Evolutionary conservation across 106 monocot genomes (phyloP).

Genomic region (Gastrodia elata): DNA sequence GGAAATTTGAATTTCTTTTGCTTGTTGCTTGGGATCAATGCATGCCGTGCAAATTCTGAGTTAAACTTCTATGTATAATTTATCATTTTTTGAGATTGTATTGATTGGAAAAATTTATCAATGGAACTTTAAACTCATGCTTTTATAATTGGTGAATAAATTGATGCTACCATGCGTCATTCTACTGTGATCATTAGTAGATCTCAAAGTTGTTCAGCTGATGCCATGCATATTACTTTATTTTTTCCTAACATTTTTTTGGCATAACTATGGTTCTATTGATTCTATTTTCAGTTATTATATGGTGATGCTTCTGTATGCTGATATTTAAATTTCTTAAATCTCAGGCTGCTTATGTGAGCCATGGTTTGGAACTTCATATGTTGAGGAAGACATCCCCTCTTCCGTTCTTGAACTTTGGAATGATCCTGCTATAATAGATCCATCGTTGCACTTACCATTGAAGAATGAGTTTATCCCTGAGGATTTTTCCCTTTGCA

Average conservation of each 20-base stretch:
- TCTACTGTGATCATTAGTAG: background rate
- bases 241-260: background rate
- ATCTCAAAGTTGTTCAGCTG: background rate
- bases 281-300: background rate
- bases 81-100: background rate
- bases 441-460: conserved; percentile 66
- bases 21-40: background rate
- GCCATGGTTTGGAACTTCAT: conserved; percentile 94
- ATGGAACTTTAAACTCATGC: background rate
- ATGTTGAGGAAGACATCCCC: conserved; percentile 75
- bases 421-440: conserved; percentile 48
- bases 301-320: background rate
- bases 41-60: background rate
- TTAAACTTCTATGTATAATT: background rate
- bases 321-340: background rate
- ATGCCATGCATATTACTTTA: background rate
- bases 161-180: background rate
- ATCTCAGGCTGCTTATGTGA: conserved; percentile 58
- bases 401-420: conserved; percentile 52
- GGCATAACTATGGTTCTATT: conserved; percentile 6
- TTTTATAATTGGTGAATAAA: background rate
- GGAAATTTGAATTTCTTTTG: background rate
- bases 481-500: conserved; percentile 57
- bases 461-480: conserved; percentile 89
- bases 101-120: background rate